These are phyloP conservation scores for Wickerhamomyces sydowiorum DNA, from an alignment of 805 yeast species.

Conservation along the genomic window DNA sequence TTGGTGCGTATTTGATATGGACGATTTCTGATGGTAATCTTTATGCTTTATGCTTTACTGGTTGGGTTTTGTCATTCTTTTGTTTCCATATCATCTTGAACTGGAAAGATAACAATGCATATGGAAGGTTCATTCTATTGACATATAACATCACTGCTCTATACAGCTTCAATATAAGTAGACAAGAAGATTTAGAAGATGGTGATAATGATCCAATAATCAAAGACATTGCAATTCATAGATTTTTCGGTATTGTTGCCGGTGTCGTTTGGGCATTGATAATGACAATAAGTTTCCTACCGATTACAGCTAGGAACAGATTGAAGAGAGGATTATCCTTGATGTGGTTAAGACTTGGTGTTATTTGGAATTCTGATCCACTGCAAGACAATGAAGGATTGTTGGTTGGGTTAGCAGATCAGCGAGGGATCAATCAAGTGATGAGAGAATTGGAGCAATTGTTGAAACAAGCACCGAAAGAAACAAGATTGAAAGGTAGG, in stretches of 20 bases:
- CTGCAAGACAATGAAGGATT: slow-evolving; percentile 32
- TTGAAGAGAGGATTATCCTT: slow-evolving; percentile 59
- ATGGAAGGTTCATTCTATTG: slow-evolving; percentile 64
- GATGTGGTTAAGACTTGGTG: slow-evolving; percentile 76
- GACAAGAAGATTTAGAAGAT: slow-evolving; percentile 49
- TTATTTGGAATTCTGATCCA: slow-evolving; percentile 76
- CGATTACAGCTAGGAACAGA: slow-evolving; percentile 70
- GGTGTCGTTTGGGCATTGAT: slow-evolving; percentile 77
- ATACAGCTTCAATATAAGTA: slow-evolving; percentile 65
- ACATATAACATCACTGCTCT: slow-evolving; percentile 76
- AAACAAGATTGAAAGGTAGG: slow-evolving; percentile 66
- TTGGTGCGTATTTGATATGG: slow-evolving; percentile 58
- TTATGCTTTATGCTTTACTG: slow-evolving; percentile 43
- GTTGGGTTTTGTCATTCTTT: slow-evolving; percentile 31
- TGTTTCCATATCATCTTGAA: slow-evolving; percentile 53
- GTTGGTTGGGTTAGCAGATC: slow-evolving; percentile 21
- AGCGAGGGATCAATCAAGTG: slow-evolving; percentile 42
- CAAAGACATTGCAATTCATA: slow-evolving; percentile 69
- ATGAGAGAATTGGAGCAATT: slow-evolving; percentile 56
- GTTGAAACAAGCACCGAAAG: slow-evolving; percentile 68
- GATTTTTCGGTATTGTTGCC: slow-evolving; percentile 63
- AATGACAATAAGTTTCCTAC: slow-evolving; percentile 60
- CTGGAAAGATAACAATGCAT: slow-evolving; percentile 57
- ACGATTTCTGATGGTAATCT: slow-evolving; percentile 48
- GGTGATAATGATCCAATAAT: slow-evolving; percentile 69